A percentile compares a stretch with the other conserved stretches of the same genome.
Conservation (phyloP, 1,284 basidiomycete genomes). For the Cutaneotrichosporon cavernicola region DNA sequence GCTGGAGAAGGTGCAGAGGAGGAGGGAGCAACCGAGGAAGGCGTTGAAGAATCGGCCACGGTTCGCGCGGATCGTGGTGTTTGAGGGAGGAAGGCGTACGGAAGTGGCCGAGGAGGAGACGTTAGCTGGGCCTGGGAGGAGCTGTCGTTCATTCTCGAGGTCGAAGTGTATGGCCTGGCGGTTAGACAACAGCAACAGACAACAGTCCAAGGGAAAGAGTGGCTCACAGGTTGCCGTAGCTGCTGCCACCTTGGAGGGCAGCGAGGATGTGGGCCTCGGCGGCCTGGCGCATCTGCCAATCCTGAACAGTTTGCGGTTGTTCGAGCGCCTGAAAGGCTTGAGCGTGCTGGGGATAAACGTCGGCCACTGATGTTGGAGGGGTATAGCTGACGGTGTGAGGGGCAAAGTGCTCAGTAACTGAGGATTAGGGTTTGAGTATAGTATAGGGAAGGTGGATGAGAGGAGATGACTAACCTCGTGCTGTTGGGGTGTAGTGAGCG, state of each 20-base stretch:
- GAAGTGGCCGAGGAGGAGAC: constrained; percentile 5
- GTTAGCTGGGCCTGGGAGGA: background rate
- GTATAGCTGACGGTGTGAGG: constrained; percentile 44
- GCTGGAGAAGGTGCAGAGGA: constrained; percentile 13
- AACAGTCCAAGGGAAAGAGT: background rate
- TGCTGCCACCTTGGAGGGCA: background rate
- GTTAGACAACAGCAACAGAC: background rate
- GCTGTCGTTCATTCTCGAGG: background rate
- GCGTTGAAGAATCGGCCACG: constrained; percentile 19
- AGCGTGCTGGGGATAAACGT: constrained; percentile 42
- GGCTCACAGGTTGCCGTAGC: constrained; percentile 21
- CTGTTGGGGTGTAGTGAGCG: constrained; percentile 48
- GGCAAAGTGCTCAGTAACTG: constrained; percentile 52
- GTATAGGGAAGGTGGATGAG: background rate
- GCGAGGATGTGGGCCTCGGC: constrained; percentile 3
- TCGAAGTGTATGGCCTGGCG: constrained; percentile 4
- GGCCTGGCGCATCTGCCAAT: constrained; percentile 29
- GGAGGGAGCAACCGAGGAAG: constrained; percentile 15
- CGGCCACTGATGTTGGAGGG: constrained; percentile 27
- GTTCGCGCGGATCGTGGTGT: constrained; percentile 7
- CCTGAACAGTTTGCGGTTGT: constrained; percentile 32
- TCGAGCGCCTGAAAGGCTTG: constrained; percentile 35
- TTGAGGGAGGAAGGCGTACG: constrained; percentile 26
- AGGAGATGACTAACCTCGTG: constrained; percentile 42
- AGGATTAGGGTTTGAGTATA: background rate